phyloP scores from a whole-genome alignment of 1,284 basidiomycete genomes.

The Sparassis latifolia region DNA sequence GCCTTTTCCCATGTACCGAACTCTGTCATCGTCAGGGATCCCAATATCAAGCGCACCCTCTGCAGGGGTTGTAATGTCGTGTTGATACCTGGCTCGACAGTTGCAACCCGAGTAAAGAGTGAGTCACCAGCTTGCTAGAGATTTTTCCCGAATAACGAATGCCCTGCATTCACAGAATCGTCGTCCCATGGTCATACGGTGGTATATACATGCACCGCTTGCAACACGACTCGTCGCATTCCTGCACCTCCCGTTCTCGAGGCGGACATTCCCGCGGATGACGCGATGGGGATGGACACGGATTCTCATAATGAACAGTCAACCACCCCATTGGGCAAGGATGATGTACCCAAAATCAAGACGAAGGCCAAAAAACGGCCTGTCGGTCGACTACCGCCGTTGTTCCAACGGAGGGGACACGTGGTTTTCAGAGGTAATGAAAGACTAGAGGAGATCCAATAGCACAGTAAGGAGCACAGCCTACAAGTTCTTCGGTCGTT shows the following conservation, averaged over 20 bases:
- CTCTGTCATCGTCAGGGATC: conserved; percentile 47
- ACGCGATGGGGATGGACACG: neutral
- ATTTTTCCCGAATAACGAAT: neutral
- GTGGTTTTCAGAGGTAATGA: conserved; percentile 57
- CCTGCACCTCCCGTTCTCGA: conserved; percentile 48
- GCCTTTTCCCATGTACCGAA: neutral
- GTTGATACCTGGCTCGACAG: conserved; percentile 62
- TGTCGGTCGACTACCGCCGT: conserved; percentile 35
- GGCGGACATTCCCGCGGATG: conserved; percentile 3
- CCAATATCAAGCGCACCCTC: conserved; percentile 67
- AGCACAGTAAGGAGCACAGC: too few relatives aligned
- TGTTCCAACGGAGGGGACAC: conserved; percentile 59
- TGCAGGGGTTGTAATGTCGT: conserved; percentile 63
- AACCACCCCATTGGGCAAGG: neutral
- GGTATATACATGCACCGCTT: conserved; percentile 49
- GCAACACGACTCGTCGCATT: conserved; percentile 46
- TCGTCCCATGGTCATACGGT: conserved; percentile 45
- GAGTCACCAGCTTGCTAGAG: conserved; percentile 15
- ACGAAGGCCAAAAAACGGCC: conserved; percentile 7
- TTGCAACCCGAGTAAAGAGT: conserved; percentile 60
- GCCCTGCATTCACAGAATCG: conserved; percentile 17
- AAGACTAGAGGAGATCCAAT: conserved; percentile 16
- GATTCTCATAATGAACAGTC: neutral
- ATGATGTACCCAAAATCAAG: neutral
- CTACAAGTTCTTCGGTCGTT: too few relatives aligned